A percentile compares a stretch with the other conserved stretches of the same genome.
phyloP scores from a whole-genome alignment of 768 basidiomycete genomes.

The Pisolithus marmoratus region DNA sequence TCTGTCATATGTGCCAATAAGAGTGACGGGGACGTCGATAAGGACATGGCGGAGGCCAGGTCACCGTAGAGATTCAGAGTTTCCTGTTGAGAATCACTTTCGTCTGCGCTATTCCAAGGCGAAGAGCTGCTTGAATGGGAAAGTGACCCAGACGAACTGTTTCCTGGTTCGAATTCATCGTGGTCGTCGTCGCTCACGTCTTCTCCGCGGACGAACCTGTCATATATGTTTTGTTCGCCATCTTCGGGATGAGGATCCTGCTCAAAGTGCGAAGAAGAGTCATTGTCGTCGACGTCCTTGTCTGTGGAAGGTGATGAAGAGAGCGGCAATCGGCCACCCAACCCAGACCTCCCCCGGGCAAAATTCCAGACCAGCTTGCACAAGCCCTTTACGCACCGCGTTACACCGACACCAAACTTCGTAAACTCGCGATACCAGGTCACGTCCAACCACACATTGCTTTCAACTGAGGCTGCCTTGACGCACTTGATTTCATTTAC shows the following conservation, averaged over 20 bases:
- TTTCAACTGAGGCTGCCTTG: constrained; percentile 28
- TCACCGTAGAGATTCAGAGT: constrained; percentile 50
- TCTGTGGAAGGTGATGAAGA: constrained; percentile 2
- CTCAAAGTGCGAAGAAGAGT: constrained; percentile 3
- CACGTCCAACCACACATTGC: constrained; percentile 36
- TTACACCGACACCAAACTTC: constrained; percentile 28
- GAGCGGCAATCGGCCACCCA: neutral
- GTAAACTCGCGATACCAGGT: constrained; percentile 37
- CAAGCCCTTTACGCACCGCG: constrained; percentile 19
- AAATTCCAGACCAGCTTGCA: constrained; percentile 14
- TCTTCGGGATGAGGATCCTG: constrained; percentile 6
- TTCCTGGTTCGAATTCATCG: constrained; percentile 29
- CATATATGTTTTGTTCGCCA: constrained; percentile 40
- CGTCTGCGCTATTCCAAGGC: constrained; percentile 25
- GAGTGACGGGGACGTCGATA: constrained; percentile 35
- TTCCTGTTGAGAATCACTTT: constrained; percentile 36
- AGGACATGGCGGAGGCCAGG: constrained; percentile 33
- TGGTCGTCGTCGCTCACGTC: constrained; percentile 45
- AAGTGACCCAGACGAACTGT: constrained; percentile 12
- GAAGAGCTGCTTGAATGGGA: constrained; percentile 14
- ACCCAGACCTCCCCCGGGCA: constrained; percentile 10
- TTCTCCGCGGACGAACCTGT: constrained; percentile 58
- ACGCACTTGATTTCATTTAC: constrained; percentile 46
- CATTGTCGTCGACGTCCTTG: constrained; percentile 2
- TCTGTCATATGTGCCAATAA: constrained; percentile 52